Evolutionary conservation across 331 rosid genomes (phyloP), one percentile per base, ranked within the genome.

Genomic region (Arachis monticola): DNA sequence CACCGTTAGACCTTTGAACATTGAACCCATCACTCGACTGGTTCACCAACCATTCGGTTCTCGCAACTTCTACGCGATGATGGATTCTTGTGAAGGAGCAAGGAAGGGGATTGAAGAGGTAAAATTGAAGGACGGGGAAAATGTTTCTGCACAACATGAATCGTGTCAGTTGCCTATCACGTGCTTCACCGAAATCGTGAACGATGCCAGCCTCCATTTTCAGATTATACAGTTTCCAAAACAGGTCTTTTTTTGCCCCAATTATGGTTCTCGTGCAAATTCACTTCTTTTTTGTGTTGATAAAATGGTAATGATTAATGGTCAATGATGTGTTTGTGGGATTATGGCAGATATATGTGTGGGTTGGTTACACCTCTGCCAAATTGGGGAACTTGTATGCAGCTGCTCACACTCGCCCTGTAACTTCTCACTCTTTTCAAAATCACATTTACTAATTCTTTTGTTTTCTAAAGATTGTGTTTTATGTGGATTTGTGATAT

Each of bases 331-430:
- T 46, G 58, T 2, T 17, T 65, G 31, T 31, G 55, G 9, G 55
- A 7, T 72, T 73, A 64, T 32, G n/a, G 47, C 83, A 94, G 97
- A 86, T 94, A 83, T 87, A 83, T 85, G 96, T 77, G 31, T 94
- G 97, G 99, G 82, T 92, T 77, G 96, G 99, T 82, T 87, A 86
- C 90, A 90, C 80, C 87, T 82, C 93, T 73, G 83, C 88, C 6
- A 92, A 92, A 77, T 76, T 95, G 48, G 99, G 97, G 13, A 85
- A 79, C 69, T 27, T 95, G 78, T 92, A 92, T 79, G 99, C 93
- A 52, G 96, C 97, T 22, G 97, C 97, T 68, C 82, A 91, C 10
- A 88, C 91, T 51, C 78, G 90, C 6, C 91, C 97, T 13, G 99
- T 90, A 75, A 82, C 92, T 83, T 57, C 57, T 72, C 8, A 69